Percentiles rank a stretch among this genome's conserved stretches.
phyloP scores from a whole-genome alignment of 2,329 filamentous ascomycete species.

The Fusarium papillatum region DNA sequence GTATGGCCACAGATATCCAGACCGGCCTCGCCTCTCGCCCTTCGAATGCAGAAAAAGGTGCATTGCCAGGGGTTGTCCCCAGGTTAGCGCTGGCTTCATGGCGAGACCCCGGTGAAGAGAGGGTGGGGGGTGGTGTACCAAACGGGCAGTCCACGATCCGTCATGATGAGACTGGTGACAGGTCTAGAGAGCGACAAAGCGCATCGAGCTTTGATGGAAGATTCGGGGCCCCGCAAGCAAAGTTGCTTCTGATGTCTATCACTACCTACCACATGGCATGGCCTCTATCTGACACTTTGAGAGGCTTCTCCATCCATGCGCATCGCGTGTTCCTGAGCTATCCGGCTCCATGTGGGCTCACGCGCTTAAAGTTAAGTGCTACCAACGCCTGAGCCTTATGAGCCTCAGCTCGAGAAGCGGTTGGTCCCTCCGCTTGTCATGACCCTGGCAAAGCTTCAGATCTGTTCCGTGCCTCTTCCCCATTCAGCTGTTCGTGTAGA shows the following conservation, averaged over 20 bases:
- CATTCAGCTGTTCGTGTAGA: not conserved
- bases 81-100: slow-evolving; percentile 23
- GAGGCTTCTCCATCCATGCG: not conserved
- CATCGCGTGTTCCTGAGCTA: not conserved
- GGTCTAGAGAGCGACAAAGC: not conserved
- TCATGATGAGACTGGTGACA: not conserved
- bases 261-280: not conserved
- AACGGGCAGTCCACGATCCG: slow-evolving; percentile 5
- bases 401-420: not conserved
- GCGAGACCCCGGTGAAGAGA: slow-evolving; percentile 18
- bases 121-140: slow-evolving; percentile 24
- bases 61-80: not conserved
- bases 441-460: not conserved
- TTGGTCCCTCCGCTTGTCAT: not conserved
- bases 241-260: slow-evolving; percentile 3
- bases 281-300: not conserved
- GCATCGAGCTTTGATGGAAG: not conserved
- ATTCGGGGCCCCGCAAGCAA: not conserved
- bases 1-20: not conserved
- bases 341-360: slow-evolving; percentile 2
- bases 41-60: slow-evolving; percentile 26
- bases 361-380: not conserved
- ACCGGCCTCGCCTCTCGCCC: slow-evolving; percentile 3
- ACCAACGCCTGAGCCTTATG: not conserved
- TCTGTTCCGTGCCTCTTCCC: slow-evolving; percentile 2